Evolutionary conservation across 1,284 basidiomycete genomes (phyloP), one percentile per base, ranked within the genome.

Genomic region (Neolentinus lepideus): DNA sequence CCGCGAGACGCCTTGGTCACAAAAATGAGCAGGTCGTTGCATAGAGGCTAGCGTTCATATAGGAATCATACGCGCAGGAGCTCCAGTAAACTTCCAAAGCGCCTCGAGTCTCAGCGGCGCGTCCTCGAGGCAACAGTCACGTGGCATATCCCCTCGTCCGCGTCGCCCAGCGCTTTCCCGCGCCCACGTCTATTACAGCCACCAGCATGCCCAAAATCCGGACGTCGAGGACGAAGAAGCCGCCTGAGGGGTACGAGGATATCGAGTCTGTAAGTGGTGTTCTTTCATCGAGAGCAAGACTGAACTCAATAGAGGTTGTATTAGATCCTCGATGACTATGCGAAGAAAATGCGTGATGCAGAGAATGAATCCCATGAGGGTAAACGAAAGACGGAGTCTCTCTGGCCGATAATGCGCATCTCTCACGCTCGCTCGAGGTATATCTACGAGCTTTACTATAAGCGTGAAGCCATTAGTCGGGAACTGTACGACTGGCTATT

Each of bases 361-460:
- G 97, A 99, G 79, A 97, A 94, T 66, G 95, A 98, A 73, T 86
- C 88, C 8, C 94, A 98, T 66, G 97, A 99, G 69, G 96, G 96
- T 59, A 99, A 99, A 73, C 89, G 97, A 67, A 97, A 94, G 74
- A 85, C 90, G 27, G 97, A 99, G 75, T 90, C 90, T 1, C 75
- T 98, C n/a, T 99, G 97, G 97, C 94, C 96, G 48, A 98, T 99
- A 63, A 98, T 99, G 92, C 87, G 94, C 48, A 94, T 99, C 69
- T 90, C 92, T 12, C 96, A 99, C 71, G 91, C 94, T 10, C 86
- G 96, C 52, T 95, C 92, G 53, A 80, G 94, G 60, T 99, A 99
- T 74, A 94, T 99, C 61, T 99, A 98, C 70, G 97, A 99, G 71
- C 80, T 99, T 57, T 99, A 97, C 75, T 98, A 99, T 79, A 98